These are phyloP conservation scores for Cyclostephanos tholiformis DNA, from an alignment of 108 stramenopile species.

Conservation along the genomic window DNA sequence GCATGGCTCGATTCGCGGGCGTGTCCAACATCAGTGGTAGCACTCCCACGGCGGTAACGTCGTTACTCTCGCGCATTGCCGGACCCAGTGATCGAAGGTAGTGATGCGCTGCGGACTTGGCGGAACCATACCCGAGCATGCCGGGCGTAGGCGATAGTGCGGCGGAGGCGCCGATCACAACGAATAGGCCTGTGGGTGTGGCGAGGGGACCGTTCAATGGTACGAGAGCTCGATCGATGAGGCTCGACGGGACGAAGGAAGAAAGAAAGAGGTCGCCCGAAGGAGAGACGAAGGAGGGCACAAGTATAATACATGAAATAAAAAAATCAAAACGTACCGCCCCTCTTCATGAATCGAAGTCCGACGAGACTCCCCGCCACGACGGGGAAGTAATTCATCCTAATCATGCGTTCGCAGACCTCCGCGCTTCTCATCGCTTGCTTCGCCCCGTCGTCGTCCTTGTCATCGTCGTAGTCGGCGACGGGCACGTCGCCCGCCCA, in stretches of 20 bases:
- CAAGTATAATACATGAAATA: no score
- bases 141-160: constrained; percentile 72
- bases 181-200: constrained; percentile 29
- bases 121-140: constrained; percentile 73
- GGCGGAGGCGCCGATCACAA: constrained; percentile 68
- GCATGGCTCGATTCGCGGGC: constrained; percentile 73
- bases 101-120: constrained; percentile 72
- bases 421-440: constrained; percentile 27
- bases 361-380: constrained; percentile 72
- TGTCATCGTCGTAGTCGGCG: constrained; percentile 5
- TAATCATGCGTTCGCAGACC: constrained; percentile 52
- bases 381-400: constrained; percentile 60
- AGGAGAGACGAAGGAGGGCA: background rate
- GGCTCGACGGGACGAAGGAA: background rate
- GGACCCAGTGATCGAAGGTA: constrained; percentile 70
- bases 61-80: constrained; percentile 38
- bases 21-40: constrained; percentile 83
- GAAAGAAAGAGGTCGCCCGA: background rate
- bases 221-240: background rate
- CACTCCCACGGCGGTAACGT: constrained; percentile 64
- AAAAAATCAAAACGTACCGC: constrained; percentile 46
- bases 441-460: constrained; percentile 23
- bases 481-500: constrained; percentile 55
- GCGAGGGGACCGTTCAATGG: background rate
- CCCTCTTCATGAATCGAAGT: constrained; percentile 54